A percentile compares a stretch with the other conserved stretches of the same genome.
These are phyloP conservation scores for Trametes cingulata DNA, from an alignment of 768 basidiomycete genomes.

Conservation along the genomic window DNA sequence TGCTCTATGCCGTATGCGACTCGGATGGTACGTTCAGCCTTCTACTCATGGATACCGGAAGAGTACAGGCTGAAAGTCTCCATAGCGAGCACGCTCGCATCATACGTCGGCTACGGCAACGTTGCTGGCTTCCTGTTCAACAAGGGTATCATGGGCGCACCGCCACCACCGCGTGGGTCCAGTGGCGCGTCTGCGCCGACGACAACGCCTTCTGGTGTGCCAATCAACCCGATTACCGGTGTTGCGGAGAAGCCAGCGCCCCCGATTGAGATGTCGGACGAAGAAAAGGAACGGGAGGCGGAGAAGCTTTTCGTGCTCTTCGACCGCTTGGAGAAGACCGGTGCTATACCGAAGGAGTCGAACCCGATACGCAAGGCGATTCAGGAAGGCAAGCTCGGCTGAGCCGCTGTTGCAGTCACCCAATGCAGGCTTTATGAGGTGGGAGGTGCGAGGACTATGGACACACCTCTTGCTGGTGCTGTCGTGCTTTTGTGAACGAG, in stretches of 20 bases:
- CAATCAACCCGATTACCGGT: constrained; percentile 89
- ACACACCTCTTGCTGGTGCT: not conserved
- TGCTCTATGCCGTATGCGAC: constrained; percentile 83
- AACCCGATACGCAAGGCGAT: constrained; percentile 78
- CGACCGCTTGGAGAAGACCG: constrained; percentile 80
- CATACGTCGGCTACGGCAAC: constrained; percentile 90
- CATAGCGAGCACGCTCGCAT: constrained; percentile 68
- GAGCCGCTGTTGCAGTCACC: not conserved
- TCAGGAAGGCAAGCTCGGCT: constrained; percentile 43
- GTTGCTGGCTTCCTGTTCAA: constrained; percentile 93
- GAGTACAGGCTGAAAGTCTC: not conserved
- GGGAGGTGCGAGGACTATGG: not conserved
- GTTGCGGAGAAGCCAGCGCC: constrained; percentile 45
- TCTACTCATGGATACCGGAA: not conserved
- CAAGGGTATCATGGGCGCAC: constrained; percentile 77
- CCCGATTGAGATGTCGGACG: constrained; percentile 77
- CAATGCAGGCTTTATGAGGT: not conserved
- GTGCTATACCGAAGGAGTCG: constrained; percentile 61
- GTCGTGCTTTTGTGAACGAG: not conserved
- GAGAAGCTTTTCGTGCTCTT: constrained; percentile 92
- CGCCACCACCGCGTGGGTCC: constrained; percentile 37
- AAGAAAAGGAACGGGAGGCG: constrained; percentile 93
- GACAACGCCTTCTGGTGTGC: constrained; percentile 38
- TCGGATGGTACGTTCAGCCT: constrained; percentile 53
- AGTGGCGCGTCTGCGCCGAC: constrained; percentile 36